phyloP scores from a whole-genome alignment of 148 eudicot genomes.

The Cornus suecica region DNA sequence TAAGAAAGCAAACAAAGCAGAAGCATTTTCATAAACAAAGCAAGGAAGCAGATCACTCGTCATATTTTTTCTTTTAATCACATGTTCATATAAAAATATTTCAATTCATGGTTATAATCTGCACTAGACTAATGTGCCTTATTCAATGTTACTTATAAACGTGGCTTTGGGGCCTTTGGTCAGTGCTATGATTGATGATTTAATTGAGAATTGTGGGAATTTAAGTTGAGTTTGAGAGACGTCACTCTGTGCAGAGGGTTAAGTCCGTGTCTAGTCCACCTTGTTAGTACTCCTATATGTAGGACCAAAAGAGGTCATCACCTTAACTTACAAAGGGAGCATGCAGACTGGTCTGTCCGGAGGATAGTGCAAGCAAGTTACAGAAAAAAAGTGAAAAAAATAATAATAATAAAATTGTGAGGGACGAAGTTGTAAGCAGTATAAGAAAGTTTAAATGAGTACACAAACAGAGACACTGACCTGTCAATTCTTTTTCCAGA shows the following conservation, averaged over 20 bases:
- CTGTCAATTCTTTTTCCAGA: constrained; percentile 61
- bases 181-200: no score
- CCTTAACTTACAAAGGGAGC: neutral
- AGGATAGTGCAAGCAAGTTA: neutral
- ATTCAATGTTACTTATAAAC: neutral
- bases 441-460: neutral
- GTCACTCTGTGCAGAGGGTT: no score
- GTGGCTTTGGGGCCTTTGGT: neutral
- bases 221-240: no score
- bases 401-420: no score
- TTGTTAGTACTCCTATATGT: no score
- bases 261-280: no score
- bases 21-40: neutral
- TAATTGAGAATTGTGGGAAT: no score
- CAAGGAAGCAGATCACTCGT: neutral
- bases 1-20: neutral
- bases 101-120: neutral
- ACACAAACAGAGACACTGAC: constrained; percentile 28
- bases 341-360: neutral
- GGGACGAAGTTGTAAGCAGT: neutral
- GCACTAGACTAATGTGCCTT: neutral
- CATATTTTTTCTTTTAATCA: no score
- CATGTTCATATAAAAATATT: no score
- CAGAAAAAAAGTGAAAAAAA: neutral
- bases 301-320: no score